These are phyloP conservation scores for Aspergillus terreus DNA, from an alignment of 2,329 filamentous ascomycete genomes.

Conservation along the genomic window DNA sequence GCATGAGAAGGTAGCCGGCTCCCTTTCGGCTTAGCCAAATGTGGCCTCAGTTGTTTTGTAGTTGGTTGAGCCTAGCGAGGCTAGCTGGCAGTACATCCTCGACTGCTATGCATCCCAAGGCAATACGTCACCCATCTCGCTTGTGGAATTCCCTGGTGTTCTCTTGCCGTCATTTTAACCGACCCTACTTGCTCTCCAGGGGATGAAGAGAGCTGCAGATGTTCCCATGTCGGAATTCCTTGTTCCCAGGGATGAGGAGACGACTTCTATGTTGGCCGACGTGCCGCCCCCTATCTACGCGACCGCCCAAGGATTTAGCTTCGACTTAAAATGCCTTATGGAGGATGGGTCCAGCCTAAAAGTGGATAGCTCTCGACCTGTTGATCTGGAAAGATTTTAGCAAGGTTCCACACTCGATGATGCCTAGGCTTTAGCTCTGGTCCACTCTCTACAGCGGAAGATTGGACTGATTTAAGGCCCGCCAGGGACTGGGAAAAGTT, in stretches of 20 bases:
- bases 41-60: slow-evolving; percentile 26
- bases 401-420: slow-evolving; percentile 17
- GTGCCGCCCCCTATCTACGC: slow-evolving; percentile 53
- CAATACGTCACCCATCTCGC: slow-evolving; percentile 16
- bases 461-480: slow-evolving; percentile 26
- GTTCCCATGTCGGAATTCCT: slow-evolving; percentile 51
- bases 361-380: slow-evolving; percentile 16
- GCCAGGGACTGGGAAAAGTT: slow-evolving; percentile 28
- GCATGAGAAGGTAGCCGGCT: neutral
- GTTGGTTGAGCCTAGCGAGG: slow-evolving; percentile 26
- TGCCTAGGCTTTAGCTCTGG: slow-evolving; percentile 19
- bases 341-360: slow-evolving; percentile 21
- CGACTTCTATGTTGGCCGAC: slow-evolving; percentile 11
- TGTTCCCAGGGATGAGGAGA: slow-evolving; percentile 16
- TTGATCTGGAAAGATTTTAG: slow-evolving; percentile 16
- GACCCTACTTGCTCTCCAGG: slow-evolving; percentile 55
- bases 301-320: slow-evolving; percentile 47
- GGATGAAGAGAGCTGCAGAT: slow-evolving; percentile 42
- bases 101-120: slow-evolving; percentile 8
- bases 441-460: slow-evolving; percentile 13
- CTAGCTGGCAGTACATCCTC: slow-evolving; percentile 15
- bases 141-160: slow-evolving; percentile 62
- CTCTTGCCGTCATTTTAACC: slow-evolving; percentile 57
- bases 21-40: slow-evolving; percentile 23
- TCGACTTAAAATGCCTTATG: slow-evolving; percentile 29